Percentiles rank a stretch among this genome's conserved stretches.
Evolutionary conservation across 768 basidiomycete species (phyloP).

Genomic region (Wakefieldia striispora): DNA sequence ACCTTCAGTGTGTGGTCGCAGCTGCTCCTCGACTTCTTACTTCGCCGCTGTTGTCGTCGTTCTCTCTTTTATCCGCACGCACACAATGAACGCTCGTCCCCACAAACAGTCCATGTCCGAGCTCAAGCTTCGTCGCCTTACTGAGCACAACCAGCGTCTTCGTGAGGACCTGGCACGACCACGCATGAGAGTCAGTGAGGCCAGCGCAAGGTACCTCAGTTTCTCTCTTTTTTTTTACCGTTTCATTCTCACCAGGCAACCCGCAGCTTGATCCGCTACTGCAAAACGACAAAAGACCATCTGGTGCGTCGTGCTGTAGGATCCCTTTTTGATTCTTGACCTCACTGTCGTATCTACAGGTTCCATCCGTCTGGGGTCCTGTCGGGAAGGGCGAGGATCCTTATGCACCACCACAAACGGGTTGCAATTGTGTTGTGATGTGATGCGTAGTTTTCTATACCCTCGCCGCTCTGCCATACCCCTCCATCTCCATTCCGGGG

Average conservation of each 20-base stretch:
- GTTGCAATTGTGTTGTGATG: slow-evolving; percentile 74
- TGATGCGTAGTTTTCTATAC: slow-evolving; percentile 41
- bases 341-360: slow-evolving; percentile 39
- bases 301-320: slow-evolving; percentile 51
- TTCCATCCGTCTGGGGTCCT: slow-evolving; percentile 94
- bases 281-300: slow-evolving; percentile 90
- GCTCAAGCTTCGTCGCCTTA: slow-evolving; percentile 90
- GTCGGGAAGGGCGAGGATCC: slow-evolving; percentile 89
- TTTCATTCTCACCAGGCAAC: neutral
- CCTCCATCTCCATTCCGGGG: slow-evolving; percentile 12
- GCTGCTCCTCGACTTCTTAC: slow-evolving; percentile 13
- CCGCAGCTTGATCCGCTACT: slow-evolving; percentile 84
- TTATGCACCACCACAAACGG: slow-evolving; percentile 77
- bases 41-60: neutral
- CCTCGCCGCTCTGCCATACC: slow-evolving; percentile 34
- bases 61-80: slow-evolving; percentile 4
- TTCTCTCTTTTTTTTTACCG: neutral
- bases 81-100: slow-evolving; percentile 66
- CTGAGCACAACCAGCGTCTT: slow-evolving; percentile 90
- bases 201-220: slow-evolving; percentile 65
- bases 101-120: slow-evolving; percentile 97
- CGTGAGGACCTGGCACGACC: slow-evolving; percentile 87
- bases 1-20: slow-evolving; percentile 3
- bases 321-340: neutral
- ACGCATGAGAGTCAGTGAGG: slow-evolving; percentile 90